Evolutionary conservation across 2,329 filamentous ascomycete genomes (phyloP), one percentile per base, ranked within the genome.

Genomic region (Trichoderma sp.): DNA sequence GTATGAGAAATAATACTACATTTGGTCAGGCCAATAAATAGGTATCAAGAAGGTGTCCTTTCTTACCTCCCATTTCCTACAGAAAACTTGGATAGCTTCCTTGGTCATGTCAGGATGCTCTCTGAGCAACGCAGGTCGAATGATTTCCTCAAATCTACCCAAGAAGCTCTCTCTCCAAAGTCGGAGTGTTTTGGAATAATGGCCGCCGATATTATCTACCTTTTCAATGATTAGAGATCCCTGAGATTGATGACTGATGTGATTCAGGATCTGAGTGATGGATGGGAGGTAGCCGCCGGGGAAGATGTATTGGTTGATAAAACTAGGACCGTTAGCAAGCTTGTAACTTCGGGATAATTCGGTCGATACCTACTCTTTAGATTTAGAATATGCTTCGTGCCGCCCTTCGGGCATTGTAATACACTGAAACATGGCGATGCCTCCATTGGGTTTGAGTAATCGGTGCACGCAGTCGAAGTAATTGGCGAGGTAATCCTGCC

Each of bases 361-460:
- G 11, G 11, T 6, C 24, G 19, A 63, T 37, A 29, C 43, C 29
- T 47, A 14, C 49, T 55, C 31, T 57, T 57, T 24, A 31, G 49
- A 55, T 24, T 64, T 55, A 13, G 61, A 64, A 40, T 64, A 64
- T 13, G 55, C 55, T 21, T 60, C 35, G 19, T 60, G 57, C n/a
- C 57, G 33, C 49, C 84, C 81, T 75, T 93, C 89, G 0, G 90
- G 90, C 86, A 92, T 92, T 2, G 91, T 93, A 75, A 92, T 93
- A 78, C 90, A 92, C 77, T 93, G 91, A 77, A 93, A 92, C 59
- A 91, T 87, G 7, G 88, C 89, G 55, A 92, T 86, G 0, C 89
- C 88, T 3, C 87, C 88, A n/a, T 89, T 83, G 57, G 83, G 83
- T 77, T 93, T 92, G 56, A 93, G 78, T 37, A 92, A 77, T 68